phyloP scores from a whole-genome alignment of 139 green algal species.

The Volvox reticuliferus region DNA sequence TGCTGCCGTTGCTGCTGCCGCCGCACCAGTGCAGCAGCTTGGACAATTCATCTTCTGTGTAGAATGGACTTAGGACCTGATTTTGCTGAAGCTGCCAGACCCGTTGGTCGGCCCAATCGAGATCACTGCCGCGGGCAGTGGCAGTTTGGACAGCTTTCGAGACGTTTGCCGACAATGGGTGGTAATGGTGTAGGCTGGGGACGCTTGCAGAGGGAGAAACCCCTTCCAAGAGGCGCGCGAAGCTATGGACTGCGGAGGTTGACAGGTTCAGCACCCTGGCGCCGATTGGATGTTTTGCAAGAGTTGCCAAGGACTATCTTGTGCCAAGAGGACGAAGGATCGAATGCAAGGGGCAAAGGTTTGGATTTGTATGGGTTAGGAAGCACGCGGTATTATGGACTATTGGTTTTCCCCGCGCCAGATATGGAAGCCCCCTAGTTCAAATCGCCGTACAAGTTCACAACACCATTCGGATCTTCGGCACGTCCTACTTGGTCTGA shows the following conservation, averaged over 20 bases:
- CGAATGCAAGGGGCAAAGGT: no score
- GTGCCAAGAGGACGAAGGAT: no score
- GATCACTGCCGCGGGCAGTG: background rate
- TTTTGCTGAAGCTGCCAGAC: slow-evolving; percentile 12
- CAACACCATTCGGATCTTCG: no score
- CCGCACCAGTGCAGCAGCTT: slow-evolving; percentile 8
- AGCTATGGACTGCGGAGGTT: background rate
- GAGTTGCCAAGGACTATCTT: background rate
- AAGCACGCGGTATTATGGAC: no score
- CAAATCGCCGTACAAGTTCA: no score
- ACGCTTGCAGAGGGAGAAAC: background rate
- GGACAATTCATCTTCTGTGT: background rate
- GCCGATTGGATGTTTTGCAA: background rate
- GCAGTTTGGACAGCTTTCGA: background rate
- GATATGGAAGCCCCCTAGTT: no score
- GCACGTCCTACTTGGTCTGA: background rate
- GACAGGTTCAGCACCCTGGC: background rate
- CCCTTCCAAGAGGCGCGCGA: background rate
- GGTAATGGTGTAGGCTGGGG: slow-evolving; percentile 5
- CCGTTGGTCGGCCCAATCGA: slow-evolving; percentile 2
- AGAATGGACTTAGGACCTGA: background rate
- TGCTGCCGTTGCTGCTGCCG: no score
- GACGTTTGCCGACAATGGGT: background rate
- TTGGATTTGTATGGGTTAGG: no score
- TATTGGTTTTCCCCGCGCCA: no score